Base-by-base conservation (phyloP, 768 basidiomycete species). In the Leccinum fibrillosum region DNA sequence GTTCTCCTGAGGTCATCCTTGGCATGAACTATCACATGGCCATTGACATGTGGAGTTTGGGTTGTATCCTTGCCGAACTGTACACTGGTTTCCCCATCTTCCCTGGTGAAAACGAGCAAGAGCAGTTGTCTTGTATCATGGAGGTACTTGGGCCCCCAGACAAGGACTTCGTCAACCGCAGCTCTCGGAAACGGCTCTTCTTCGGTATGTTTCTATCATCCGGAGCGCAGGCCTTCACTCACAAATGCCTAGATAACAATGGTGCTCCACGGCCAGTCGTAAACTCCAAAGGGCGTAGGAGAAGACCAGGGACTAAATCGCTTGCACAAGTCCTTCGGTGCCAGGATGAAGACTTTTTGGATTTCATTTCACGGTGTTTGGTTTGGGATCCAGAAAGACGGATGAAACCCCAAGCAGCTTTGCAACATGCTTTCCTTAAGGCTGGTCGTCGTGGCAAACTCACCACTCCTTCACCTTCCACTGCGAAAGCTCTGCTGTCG, bases 11-110 rank as follows among this genome's bases (percentile, higher is more conserved):
- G 75, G 96, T 99, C 65, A 99, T 99, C 56, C 84, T 99, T 39
- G 97, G 97, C 54, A 92, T 96, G 90, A 97, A 94, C 72, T 99
- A 99, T 72, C 93, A 96, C 70, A 98, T 97, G 94, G 94, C 92
- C 34, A 96, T 95, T 62, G 94, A 98, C 71, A 99, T 99, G 95
- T 99, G 97, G 97, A 96, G 94, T 78, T 74, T 99, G 64, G 97
- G 97, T 37, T 99, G 97, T 68, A 99, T 99, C 61, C 78, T 99
- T 54, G 97, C 97, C 15, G 97, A 99, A 73, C 77, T 99, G 45
- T 96, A 90, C 73, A 98, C 96, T 11, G 97, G 97, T 1, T 97
- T 93, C 73, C 97, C 97, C 1, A 95, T 99, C 65, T 99, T 99
- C 75, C 97, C 97, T 0, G 97, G 97, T 25, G 97, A 99, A 75